A percentile compares a stretch with the other conserved stretches of the same genome.
Conservation (phyloP, 176 grass and related monocot genomes). For the Oryza officinalis region DNA sequence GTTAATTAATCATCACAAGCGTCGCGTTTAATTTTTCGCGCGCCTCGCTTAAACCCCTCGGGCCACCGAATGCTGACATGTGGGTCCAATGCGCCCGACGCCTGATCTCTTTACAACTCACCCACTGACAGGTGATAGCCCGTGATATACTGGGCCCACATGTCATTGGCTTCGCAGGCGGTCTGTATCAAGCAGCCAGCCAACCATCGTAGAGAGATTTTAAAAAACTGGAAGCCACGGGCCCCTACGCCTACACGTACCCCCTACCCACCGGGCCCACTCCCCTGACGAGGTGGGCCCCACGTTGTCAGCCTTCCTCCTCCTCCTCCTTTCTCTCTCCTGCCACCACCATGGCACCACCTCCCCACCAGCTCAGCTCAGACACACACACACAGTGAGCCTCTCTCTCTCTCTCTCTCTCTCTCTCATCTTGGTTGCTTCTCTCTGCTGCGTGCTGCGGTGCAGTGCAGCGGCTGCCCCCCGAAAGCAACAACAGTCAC, state of each 20-base stretch:
- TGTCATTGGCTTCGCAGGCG: not conserved
- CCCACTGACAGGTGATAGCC: not conserved
- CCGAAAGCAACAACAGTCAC: conserved; percentile 83
- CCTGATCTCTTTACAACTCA: fast-evolving
- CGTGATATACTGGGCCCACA: fast-evolving
- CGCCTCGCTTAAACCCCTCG: conserved; percentile 6
- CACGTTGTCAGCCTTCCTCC: conserved; percentile 34
- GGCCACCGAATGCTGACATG: not conserved
- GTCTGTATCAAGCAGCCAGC: not conserved
- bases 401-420: conserved; percentile 2
- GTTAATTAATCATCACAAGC: not conserved
- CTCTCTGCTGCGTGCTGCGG: not conserved
- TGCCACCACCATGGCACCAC: not conserved
- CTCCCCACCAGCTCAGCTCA: not conserved
- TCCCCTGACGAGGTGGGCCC: conserved; percentile 2
- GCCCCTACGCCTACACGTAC: conserved; percentile 36
- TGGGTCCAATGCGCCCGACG: not conserved
- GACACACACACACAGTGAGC: too few relatives aligned
- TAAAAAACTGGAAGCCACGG: not conserved
- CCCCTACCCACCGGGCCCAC: not conserved
- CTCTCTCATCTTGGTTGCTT: not conserved
- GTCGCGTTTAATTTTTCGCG: not conserved
- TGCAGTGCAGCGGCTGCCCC: conserved; percentile 42
- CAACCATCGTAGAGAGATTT: not conserved
- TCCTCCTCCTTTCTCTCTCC: conserved; percentile 1